These are phyloP conservation scores for Candida nanaspora DNA, from an alignment of 805 yeast genomes.

Conservation along the genomic window DNA sequence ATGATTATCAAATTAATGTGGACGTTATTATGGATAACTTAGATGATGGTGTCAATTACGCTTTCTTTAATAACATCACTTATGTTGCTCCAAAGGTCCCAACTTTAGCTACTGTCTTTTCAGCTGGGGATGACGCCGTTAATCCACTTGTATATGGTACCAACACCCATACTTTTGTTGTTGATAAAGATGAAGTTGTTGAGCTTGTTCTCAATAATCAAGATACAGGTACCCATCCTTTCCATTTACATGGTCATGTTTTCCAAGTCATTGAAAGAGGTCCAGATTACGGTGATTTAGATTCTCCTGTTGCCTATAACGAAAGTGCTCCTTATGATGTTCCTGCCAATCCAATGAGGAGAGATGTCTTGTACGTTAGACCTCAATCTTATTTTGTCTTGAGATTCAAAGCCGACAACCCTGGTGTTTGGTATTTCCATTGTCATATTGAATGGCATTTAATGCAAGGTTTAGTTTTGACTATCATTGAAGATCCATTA, in stretches of 20 bases:
- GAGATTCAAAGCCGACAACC: constrained; percentile 88
- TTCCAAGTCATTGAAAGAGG: constrained; percentile 82
- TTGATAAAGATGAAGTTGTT: constrained; percentile 59
- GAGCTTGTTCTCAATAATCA: constrained; percentile 79
- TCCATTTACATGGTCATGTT: constrained; percentile 92
- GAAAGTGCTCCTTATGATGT: constrained; percentile 40
- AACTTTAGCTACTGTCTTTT: constrained; percentile 66
- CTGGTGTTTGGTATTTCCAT: constrained; percentile 99
- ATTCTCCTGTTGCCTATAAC: constrained; percentile 51
- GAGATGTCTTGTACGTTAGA: constrained; percentile 76
- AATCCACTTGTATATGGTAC: constrained; percentile 62
- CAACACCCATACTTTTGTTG: constrained; percentile 68
- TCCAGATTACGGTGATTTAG: constrained; percentile 46
- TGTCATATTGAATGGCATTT: constrained; percentile 99
- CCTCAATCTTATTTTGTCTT: constrained; percentile 82
- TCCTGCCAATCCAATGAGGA: constrained; percentile 73
- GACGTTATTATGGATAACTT: constrained; percentile 81
- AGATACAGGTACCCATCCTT: constrained; percentile 94
- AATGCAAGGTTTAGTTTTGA: constrained; percentile 84
- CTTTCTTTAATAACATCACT: constrained; percentile 88
- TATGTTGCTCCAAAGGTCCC: constrained; percentile 83
- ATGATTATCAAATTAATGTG: constrained; percentile 63
- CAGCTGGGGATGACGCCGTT: constrained; percentile 54
- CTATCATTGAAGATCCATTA: constrained; percentile 77
- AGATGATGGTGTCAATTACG: constrained; percentile 84